Evolutionary conservation across 2,329 filamentous ascomycete species (phyloP).

Genomic region (Penicillium sp.): DNA sequence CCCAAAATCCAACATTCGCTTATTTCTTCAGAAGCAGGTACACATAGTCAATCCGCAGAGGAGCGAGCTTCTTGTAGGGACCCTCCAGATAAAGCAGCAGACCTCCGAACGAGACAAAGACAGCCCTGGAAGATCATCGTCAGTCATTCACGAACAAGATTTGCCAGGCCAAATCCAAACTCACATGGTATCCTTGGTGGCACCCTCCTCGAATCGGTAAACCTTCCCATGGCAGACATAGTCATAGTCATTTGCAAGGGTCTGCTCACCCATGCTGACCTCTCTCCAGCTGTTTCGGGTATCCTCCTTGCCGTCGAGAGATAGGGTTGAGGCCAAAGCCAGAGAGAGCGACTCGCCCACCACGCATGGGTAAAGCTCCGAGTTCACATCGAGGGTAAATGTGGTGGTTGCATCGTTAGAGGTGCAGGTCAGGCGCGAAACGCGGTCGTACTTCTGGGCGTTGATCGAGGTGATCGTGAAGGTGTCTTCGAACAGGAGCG

Average conservation of each 20-base stretch:
- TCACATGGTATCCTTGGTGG: slow-evolving; percentile 75
- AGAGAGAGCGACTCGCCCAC: slow-evolving; percentile 73
- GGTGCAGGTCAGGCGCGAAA: slow-evolving; percentile 74
- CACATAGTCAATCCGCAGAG: slow-evolving; percentile 84
- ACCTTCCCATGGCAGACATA: slow-evolving; percentile 51
- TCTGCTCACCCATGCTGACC: slow-evolving; percentile 52
- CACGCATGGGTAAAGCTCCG: slow-evolving; percentile 75
- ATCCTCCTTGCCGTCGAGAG: slow-evolving; percentile 80
- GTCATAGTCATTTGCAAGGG: slow-evolving; percentile 50
- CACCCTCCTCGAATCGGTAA: slow-evolving; percentile 51
- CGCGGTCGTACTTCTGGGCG: slow-evolving; percentile 88
- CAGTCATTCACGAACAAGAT: slow-evolving; percentile 1
- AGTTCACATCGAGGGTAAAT: slow-evolving; percentile 88
- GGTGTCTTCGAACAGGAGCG: slow-evolving; percentile 87
- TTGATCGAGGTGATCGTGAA: slow-evolving; percentile 78
- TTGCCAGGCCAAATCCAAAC: slow-evolving; percentile 40
- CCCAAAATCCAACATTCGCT: slow-evolving; percentile 11
- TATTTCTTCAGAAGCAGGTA: slow-evolving; percentile 94
- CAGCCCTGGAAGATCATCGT: slow-evolving; percentile 58
- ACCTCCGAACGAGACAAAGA: slow-evolving; percentile 90
- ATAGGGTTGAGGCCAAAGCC: slow-evolving; percentile 76
- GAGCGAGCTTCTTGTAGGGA: slow-evolving; percentile 90
- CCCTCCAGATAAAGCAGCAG: slow-evolving; percentile 86
- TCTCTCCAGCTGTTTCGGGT: slow-evolving; percentile 73
- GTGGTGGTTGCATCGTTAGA: slow-evolving; percentile 68